Percentiles rank a stretch among this genome's conserved stretches.
Evolutionary conservation across 1,284 basidiomycete genomes (phyloP).

Genomic region (Ceratobasidium theobromae): DNA sequence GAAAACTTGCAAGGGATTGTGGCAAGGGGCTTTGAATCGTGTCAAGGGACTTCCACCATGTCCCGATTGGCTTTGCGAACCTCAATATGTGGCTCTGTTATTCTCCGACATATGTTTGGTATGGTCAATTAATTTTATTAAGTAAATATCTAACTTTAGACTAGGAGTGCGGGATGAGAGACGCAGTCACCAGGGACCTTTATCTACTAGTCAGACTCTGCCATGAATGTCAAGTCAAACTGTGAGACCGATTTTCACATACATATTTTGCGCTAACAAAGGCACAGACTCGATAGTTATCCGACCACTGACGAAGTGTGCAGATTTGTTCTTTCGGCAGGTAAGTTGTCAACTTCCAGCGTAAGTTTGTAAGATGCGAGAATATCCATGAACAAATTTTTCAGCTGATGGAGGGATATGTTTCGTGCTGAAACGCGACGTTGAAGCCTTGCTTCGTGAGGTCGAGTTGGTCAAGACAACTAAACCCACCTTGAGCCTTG

Average conservation of each 20-base stretch:
- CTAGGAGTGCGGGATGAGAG: neutral
- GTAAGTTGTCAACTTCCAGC: neutral
- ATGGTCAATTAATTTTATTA: neutral
- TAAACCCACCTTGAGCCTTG: too few species aligned
- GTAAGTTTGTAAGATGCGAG: neutral
- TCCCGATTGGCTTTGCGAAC: neutral
- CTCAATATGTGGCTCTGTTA: neutral
- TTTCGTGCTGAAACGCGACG: neutral
- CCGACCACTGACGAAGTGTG: neutral
- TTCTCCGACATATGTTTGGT: slow-evolving; percentile 2
- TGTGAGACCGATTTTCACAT: neutral
- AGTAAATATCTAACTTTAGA: neutral
- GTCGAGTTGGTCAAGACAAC: neutral
- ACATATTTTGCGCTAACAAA: neutral
- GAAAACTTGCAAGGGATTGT: neutral
- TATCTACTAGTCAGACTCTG: neutral
- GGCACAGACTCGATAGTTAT: neutral
- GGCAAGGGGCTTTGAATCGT: neutral
- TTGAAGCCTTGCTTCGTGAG: neutral
- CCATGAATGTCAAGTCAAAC: neutral
- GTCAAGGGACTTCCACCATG: slow-evolving; percentile 1
- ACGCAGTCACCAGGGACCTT: neutral
- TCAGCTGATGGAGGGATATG: neutral
- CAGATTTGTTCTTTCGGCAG: neutral
- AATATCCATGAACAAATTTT: neutral